These are phyloP conservation scores for Phaffia rhodozyma DNA, from an alignment of 1,284 basidiomycete species.

Conservation along the genomic window DNA sequence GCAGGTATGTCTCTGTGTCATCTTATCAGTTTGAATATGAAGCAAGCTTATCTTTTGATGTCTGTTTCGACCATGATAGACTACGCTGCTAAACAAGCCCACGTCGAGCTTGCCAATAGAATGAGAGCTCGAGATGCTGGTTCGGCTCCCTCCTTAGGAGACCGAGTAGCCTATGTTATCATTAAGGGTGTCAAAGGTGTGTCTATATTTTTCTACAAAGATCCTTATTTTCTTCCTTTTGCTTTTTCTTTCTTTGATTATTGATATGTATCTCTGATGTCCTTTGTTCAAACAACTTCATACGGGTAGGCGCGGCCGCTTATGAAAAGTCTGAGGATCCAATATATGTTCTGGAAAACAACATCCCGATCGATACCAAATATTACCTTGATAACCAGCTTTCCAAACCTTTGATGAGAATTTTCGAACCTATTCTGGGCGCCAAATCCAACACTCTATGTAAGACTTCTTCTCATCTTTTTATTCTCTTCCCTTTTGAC, in stretches of 20 bases:
- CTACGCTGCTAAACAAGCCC: constrained; percentile 82
- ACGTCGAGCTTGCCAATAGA: constrained; percentile 82
- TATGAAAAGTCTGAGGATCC: constrained; percentile 97
- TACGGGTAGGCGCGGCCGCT: constrained; percentile 66
- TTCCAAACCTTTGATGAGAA: constrained; percentile 85
- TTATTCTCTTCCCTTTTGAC: background rate
- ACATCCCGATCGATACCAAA: constrained; percentile 88
- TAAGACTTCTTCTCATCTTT: constrained; percentile 38
- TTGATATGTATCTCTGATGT: background rate
- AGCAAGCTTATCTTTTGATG: background rate
- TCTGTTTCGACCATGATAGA: constrained; percentile 38
- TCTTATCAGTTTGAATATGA: background rate
- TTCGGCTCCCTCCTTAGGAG: constrained; percentile 82
- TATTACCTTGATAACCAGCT: constrained; percentile 96
- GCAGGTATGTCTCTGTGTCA: constrained; percentile 43
- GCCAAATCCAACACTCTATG: constrained; percentile 72
- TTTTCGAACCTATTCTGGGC: constrained; percentile 93
- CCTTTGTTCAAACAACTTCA: background rate
- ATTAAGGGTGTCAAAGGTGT: constrained; percentile 84
- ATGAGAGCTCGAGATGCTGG: constrained; percentile 92
- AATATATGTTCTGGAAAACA: constrained; percentile 88
- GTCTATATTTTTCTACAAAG: constrained; percentile 15
- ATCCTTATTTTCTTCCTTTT: too few relatives aligned
- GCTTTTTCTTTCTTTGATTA: background rate
- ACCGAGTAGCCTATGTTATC: constrained; percentile 95